phyloP scores from a whole-genome alignment of 495 filamentous ascomycete species.

The Lophium mytilinum region DNA sequence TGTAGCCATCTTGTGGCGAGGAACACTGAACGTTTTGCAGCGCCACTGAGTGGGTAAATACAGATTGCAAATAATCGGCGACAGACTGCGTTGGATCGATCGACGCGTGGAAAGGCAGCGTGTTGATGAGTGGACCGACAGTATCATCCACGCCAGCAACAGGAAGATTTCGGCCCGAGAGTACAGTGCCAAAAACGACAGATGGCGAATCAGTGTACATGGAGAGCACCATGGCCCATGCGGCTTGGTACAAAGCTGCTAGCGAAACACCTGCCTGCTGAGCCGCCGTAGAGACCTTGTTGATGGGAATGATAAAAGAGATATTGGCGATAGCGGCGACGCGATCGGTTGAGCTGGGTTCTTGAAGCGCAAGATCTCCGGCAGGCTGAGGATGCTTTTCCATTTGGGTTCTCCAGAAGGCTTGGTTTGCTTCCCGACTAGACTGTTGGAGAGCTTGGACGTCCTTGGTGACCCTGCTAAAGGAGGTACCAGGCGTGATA shows the following conservation, averaged over 20 bases:
- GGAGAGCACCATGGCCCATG: background rate
- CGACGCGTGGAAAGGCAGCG: background rate
- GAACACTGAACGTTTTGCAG: background rate
- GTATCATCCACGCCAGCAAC: background rate
- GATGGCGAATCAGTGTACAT: background rate
- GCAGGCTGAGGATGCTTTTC: background rate
- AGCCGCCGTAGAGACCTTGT: background rate
- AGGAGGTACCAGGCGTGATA: background rate
- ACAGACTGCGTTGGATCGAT: background rate
- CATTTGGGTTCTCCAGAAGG: background rate
- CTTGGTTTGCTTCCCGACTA: background rate
- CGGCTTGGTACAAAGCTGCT: background rate
- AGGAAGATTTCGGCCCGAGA: background rate
- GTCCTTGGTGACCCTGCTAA: background rate
- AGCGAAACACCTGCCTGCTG: too few relatives aligned
- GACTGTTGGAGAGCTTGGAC: background rate
- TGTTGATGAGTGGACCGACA: background rate
- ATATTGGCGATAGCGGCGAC: background rate
- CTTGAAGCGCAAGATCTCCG: background rate
- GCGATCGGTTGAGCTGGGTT: background rate
- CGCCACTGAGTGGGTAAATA: background rate
- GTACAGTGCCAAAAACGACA: background rate
- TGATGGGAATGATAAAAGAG: background rate
- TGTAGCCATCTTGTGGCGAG: background rate
- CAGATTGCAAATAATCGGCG: background rate